Conservation (phyloP, 2,329 filamentous ascomycete species). For the Botrytis sinoallii region DNA sequence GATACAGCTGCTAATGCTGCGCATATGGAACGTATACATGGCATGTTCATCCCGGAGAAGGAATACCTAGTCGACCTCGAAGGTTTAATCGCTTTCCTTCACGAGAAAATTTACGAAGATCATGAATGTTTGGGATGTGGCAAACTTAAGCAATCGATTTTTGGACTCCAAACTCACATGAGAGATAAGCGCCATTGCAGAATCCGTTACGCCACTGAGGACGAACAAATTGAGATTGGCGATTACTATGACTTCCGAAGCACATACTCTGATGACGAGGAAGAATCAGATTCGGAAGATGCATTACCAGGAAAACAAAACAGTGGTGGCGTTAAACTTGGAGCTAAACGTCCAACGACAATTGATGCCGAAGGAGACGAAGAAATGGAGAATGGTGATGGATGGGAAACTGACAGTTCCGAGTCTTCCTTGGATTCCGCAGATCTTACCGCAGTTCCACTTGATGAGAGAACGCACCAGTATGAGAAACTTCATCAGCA, state of each 20-base stretch:
- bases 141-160: slow-evolving; percentile 73
- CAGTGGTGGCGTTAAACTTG: slow-evolving; percentile 65
- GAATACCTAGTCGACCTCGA: slow-evolving; percentile 78
- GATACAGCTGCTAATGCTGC: slow-evolving; percentile 71
- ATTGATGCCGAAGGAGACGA: slow-evolving; percentile 54
- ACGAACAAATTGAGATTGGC: slow-evolving; percentile 89
- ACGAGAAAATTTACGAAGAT: slow-evolving; percentile 73
- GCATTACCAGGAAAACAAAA: slow-evolving; percentile 48
- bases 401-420: slow-evolving; percentile 94
- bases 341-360: slow-evolving; percentile 55
- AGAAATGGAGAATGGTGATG: slow-evolving; percentile 61
- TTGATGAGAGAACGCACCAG: slow-evolving; percentile 67
- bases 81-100: slow-evolving; percentile 74
- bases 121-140: slow-evolving; percentile 87
- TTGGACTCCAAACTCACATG: slow-evolving; percentile 93
- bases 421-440: slow-evolving; percentile 85
- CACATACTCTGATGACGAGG: slow-evolving; percentile 83
- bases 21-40: slow-evolving; percentile 91
- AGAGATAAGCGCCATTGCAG: slow-evolving; percentile 95
- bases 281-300: slow-evolving; percentile 56
- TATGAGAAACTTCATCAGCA: slow-evolving; percentile 71
- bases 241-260: slow-evolving; percentile 96
- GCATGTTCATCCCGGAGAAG: slow-evolving; percentile 93
- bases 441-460: slow-evolving; percentile 75
- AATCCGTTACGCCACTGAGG: slow-evolving; percentile 85